These are phyloP conservation scores for Inga leiocalycina DNA, from an alignment of 306 rosid genomes.

Conservation along the genomic window DNA sequence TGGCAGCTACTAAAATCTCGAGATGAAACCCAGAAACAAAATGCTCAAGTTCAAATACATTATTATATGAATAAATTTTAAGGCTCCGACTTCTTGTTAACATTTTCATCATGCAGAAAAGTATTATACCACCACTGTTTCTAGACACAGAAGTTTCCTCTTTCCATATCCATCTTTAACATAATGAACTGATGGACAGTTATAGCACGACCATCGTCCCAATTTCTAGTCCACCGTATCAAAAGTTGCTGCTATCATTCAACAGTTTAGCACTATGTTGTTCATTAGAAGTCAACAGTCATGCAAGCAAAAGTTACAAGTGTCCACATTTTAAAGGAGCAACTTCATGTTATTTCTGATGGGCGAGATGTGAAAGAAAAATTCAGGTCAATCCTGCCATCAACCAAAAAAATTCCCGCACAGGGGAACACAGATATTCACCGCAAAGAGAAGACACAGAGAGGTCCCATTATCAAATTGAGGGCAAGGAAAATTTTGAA, in stretches of 20 bases:
- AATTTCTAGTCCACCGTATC: neutral
- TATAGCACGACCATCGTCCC: neutral
- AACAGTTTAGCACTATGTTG: neutral
- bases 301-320: neutral
- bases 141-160: neutral
- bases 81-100: neutral
- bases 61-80: neutral
- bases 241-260: neutral
- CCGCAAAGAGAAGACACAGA: neutral
- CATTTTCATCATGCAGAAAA: neutral
- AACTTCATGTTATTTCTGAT: neutral
- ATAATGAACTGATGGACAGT: neutral
- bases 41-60: neutral
- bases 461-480: neutral
- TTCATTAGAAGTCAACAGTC: neutral
- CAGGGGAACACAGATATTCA: neutral
- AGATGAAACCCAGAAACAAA: neutral
- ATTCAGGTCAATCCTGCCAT: neutral
- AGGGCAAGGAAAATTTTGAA: neutral
- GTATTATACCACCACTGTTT: neutral
- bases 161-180: neutral
- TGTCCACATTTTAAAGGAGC: neutral
- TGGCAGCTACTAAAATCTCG: neutral
- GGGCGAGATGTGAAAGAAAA: conserved; percentile 1
- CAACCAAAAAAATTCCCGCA: neutral